Conservation (phyloP, 805 yeast species). For the Babjeviella inositovora region DNA sequence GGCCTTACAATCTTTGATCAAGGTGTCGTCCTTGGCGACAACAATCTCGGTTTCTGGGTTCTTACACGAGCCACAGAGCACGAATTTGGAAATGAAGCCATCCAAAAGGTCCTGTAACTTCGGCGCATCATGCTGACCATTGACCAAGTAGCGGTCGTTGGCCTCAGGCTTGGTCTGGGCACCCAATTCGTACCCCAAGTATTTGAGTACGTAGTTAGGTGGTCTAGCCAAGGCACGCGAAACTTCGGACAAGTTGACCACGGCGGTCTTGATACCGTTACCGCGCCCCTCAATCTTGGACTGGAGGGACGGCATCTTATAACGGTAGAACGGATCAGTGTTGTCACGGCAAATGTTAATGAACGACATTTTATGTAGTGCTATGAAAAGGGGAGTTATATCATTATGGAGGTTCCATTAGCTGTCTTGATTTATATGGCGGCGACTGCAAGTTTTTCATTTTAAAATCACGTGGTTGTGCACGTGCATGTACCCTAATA, state of each 20-base stretch:
- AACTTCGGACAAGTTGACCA: slow-evolving; percentile 80
- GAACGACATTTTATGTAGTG: slow-evolving; percentile 70
- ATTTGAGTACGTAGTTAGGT: slow-evolving; percentile 80
- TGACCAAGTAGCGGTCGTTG: slow-evolving; percentile 78
- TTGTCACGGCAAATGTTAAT: slow-evolving; percentile 94
- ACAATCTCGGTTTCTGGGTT: slow-evolving; percentile 95
- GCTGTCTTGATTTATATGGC: too few relatives aligned
- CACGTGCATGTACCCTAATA: too few relatives aligned
- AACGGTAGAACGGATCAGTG: slow-evolving; percentile 97
- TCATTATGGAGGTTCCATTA: too few relatives aligned
- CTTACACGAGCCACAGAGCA: slow-evolving; percentile 86
- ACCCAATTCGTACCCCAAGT: slow-evolving; percentile 92
- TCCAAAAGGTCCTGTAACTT: slow-evolving; percentile 90
- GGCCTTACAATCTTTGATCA: slow-evolving; percentile 92
- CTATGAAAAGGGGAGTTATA: too few relatives aligned
- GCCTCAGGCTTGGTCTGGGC: slow-evolving; percentile 82
- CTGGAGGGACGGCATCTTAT: slow-evolving; percentile 96
- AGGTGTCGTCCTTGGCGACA: slow-evolving; percentile 55
- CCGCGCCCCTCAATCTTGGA: slow-evolving; percentile 98
- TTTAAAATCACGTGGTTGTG: too few relatives aligned
- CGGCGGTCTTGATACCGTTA: slow-evolving; percentile 95
- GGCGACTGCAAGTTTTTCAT: too few relatives aligned
- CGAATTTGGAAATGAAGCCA: slow-evolving; percentile 86
- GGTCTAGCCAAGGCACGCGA: slow-evolving; percentile 93
- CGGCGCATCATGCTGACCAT: slow-evolving; percentile 84